Evolutionary conservation across 257 asterid genomes (phyloP).

Genomic region (Solanum chiquidenum): DNA sequence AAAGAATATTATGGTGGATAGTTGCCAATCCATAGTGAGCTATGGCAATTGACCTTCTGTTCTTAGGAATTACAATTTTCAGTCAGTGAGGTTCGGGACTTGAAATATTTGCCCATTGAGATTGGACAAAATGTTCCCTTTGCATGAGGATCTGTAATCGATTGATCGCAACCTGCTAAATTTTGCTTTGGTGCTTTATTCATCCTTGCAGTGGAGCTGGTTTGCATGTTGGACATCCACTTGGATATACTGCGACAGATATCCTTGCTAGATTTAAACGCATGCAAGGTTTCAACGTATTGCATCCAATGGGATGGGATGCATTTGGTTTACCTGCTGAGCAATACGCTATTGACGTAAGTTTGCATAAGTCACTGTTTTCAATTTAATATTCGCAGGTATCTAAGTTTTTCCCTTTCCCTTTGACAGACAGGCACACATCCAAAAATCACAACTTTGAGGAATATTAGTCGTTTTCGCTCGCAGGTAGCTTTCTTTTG

Average conservation of each 20-base stretch:
- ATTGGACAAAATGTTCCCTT: background rate
- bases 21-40: background rate
- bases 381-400: background rate
- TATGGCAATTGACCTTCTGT: background rate
- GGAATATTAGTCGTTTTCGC: slow-evolving; percentile 76
- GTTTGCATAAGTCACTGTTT: background rate
- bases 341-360: slow-evolving; percentile 92
- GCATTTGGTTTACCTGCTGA: slow-evolving; percentile 99
- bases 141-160: background rate
- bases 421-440: slow-evolving; percentile 80
- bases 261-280: slow-evolving; percentile 89
- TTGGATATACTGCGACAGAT: slow-evolving; percentile 97
- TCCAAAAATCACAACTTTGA: slow-evolving; percentile 74
- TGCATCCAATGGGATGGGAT: slow-evolving; percentile 99
- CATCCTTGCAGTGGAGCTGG: slow-evolving; percentile 88
- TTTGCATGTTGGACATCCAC: slow-evolving; percentile 97
- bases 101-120: background rate
- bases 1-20: background rate
- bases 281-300: slow-evolving; percentile 93
- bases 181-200: slow-evolving; percentile 6
- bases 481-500: slow-evolving; percentile 43
- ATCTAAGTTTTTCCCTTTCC: slow-evolving; percentile 1
- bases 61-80: background rate
- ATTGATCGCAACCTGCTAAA: background rate
- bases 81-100: background rate